phyloP scores from a whole-genome alignment of 805 yeast species.

The Brettanomyces naardenensis region DNA sequence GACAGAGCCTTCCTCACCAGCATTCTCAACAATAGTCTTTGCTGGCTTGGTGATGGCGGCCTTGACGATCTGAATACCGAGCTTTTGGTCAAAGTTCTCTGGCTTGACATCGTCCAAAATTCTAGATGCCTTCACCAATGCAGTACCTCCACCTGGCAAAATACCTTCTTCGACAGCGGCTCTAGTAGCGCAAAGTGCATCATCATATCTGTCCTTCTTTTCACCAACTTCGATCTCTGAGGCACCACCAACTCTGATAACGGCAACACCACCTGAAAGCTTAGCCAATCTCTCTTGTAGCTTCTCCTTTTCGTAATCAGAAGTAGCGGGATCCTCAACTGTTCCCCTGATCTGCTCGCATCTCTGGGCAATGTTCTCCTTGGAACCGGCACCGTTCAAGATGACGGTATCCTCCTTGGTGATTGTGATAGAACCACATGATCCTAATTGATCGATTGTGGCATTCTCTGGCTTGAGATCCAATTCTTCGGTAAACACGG shows the following conservation, averaged over 20 bases:
- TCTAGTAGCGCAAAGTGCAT: conserved; percentile 96
- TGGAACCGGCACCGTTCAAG: conserved; percentile 85
- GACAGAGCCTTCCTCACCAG: conserved; percentile 97
- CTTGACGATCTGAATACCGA: conserved; percentile 90
- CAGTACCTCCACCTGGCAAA: conserved; percentile 99
- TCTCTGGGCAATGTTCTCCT: conserved; percentile 74
- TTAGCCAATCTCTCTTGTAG: conserved; percentile 96
- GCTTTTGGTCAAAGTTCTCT: conserved; percentile 90
- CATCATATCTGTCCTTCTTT: conserved; percentile 98
- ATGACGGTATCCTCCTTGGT: conserved; percentile 95
- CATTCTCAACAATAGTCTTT: conserved; percentile 88
- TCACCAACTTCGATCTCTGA: conserved; percentile 98
- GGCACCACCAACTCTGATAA: conserved; percentile 93
- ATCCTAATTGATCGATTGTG: conserved; percentile 81
- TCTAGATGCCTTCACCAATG: conserved; percentile 84
- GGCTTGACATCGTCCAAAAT: conserved; percentile 63
- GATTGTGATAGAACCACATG: conserved; percentile 84
- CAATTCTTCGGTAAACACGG: conserved; percentile 84
- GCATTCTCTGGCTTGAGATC: conserved; percentile 95
- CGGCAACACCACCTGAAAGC: conserved; percentile 97
- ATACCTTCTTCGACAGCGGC: conserved; percentile 99
- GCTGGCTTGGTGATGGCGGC: conserved; percentile 95
- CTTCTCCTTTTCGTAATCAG: conserved; percentile 93
- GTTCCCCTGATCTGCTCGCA: conserved; percentile 89
- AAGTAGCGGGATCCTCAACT: conserved; percentile 64